phyloP scores from a whole-genome alignment of 331 rosid genomes.

The Pyrus hybrid region DNA sequence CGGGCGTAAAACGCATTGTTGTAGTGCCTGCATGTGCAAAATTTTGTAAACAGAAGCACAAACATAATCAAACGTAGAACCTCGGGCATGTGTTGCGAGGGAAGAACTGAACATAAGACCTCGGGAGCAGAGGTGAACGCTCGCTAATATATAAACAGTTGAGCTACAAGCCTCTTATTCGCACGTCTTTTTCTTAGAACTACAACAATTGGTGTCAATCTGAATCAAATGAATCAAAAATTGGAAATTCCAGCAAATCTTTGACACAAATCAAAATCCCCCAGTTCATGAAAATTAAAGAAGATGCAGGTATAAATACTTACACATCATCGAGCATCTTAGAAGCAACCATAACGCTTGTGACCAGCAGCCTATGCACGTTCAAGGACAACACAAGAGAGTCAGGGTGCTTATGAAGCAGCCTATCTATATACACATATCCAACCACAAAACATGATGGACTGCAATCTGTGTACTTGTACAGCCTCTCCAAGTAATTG shows the following conservation, averaged over 20 bases:
- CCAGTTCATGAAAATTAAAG: neutral
- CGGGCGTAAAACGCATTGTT: conserved; percentile 85
- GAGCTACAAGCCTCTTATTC: neutral
- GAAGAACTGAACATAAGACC: neutral
- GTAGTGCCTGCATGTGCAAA: conserved; percentile 41
- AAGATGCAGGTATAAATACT: conserved; percentile 28
- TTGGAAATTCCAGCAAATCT: no score
- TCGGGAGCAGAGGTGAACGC: no score
- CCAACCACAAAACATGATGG: conserved; percentile 94
- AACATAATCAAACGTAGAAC: neutral
- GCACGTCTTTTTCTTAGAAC: neutral
- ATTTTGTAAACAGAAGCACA: neutral
- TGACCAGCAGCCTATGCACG: conserved; percentile 70
- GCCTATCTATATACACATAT: conserved; percentile 74
- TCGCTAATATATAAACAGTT: neutral
- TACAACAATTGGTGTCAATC: no score
- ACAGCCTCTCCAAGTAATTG: conserved; percentile 85
- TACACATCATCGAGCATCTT: conserved; percentile 93
- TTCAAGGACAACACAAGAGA: conserved; percentile 77
- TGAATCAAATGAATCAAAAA: no score
- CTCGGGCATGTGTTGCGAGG: neutral
- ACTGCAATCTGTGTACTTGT: conserved; percentile 83
- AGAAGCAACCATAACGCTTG: conserved; percentile 87
- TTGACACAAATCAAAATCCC: no score
- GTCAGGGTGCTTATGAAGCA: conserved; percentile 66